These are phyloP conservation scores for Pseudopyrenochaeta lycopersici DNA, from an alignment of 2,329 filamentous ascomycete genomes.

Conservation along the genomic window DNA sequence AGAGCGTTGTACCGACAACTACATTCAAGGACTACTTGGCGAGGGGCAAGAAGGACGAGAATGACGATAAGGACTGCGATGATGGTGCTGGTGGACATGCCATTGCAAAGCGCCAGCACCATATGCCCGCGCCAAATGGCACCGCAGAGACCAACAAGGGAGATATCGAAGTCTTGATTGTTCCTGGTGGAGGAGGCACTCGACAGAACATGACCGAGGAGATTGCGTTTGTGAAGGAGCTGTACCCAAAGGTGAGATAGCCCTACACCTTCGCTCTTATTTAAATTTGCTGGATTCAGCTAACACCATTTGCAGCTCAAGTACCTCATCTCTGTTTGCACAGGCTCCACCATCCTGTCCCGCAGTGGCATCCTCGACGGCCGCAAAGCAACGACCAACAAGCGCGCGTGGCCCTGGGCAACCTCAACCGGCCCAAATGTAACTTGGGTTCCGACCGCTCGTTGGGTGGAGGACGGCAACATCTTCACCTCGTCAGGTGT, in stretches of 20 bases:
- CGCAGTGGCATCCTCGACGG: slow-evolving; percentile 68
- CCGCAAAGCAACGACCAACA: slow-evolving; percentile 71
- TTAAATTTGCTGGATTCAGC: not conserved
- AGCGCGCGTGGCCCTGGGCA: slow-evolving; percentile 61
- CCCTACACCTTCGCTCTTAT: slow-evolving; percentile 22
- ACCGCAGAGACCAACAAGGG: slow-evolving; percentile 3
- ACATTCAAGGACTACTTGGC: slow-evolving; percentile 62
- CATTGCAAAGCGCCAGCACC: slow-evolving; percentile 11
- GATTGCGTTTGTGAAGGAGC: slow-evolving; percentile 58
- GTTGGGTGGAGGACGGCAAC: slow-evolving; percentile 72
- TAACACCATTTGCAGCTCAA: slow-evolving; percentile 35
- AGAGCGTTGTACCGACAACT: slow-evolving; percentile 57
- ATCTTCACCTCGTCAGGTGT: slow-evolving; percentile 72
- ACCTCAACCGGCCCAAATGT: slow-evolving; percentile 58
- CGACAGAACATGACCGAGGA: slow-evolving; percentile 44
- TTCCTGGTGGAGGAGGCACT: slow-evolving; percentile 69
- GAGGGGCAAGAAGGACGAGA: slow-evolving; percentile 19
- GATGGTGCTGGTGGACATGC: slow-evolving; percentile 15
- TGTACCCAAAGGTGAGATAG: slow-evolving; percentile 56
- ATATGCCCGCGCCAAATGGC: slow-evolving; percentile 1
- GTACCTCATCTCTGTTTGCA: slow-evolving; percentile 72
- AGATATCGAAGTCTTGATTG: slow-evolving; percentile 68
- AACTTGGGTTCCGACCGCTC: slow-evolving; percentile 63
- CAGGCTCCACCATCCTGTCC: slow-evolving; percentile 67
- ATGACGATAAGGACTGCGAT: not conserved